Base-by-base conservation (phyloP, 805 yeast species). In the Candida krabiensis region DNA sequence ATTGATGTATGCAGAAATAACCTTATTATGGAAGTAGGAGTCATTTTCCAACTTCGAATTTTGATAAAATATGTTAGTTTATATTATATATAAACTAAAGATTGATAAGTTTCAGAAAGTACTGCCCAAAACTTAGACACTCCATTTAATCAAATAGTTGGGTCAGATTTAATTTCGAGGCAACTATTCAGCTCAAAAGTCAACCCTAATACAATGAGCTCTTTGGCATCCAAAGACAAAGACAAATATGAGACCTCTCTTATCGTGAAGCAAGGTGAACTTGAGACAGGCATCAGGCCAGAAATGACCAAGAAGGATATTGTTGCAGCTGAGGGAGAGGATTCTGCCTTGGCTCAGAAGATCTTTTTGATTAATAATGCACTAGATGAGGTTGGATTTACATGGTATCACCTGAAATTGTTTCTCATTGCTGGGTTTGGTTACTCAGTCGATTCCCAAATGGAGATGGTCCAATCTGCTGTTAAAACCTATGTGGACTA, bases 371-470 rank as follows among this genome's bases (percentile, higher is more conserved):
- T 77, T 34, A 75, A 77, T 53, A 57, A 73, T 40, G 80, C 83
- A 13, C 64, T 78, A 40, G 81, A 79, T 50, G 79, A 79, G 48
- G 75, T 78, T 37, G 83, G 83, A 0, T 75, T 79, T 59, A 77
- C 84, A 1, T 69, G 73, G 67, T 73, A 70, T 47, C 82, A 77
- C 43, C 60, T 66, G 38, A 67, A 71, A 50, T 55, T 73, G 9
- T 75, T 77, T 51, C 64, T 67, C 43, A 53, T 77, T 15, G 76
- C 76, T 19, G 83, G 82, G 7, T 69, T 72, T 60, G 83, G 83
- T 19, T 77, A 76, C 43, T 69, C 75, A 4, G 77, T 70, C 11
- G 80, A 78, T 49, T 72, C 80, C 16, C 73, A 74, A 49, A 62
- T 79, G 47, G 68, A 64, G 30, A 62, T 65, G 59, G 55, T 75